Evolutionary conservation across 139 green algal genomes (phyloP).

Genomic region (Haematococcus sp.): DNA sequence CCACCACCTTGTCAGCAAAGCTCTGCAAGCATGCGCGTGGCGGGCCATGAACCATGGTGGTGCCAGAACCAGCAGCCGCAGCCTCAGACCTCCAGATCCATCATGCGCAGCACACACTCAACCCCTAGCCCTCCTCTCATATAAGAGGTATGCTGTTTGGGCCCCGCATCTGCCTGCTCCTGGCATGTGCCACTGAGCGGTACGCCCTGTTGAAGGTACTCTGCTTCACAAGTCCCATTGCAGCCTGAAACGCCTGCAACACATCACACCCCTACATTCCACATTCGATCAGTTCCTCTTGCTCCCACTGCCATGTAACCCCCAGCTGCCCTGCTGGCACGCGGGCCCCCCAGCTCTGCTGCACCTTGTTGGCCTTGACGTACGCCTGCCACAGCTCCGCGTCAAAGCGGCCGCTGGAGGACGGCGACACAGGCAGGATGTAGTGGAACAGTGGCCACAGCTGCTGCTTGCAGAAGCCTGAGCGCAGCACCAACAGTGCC

Average conservation of each 20-base stretch:
- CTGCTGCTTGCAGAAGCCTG: conserved; percentile 97
- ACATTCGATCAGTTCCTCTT: too few relatives aligned
- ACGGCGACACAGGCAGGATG: conserved; percentile 84
- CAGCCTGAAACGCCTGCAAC: too few relatives aligned
- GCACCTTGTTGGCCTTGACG: conserved; percentile 94
- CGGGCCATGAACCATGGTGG: not conserved
- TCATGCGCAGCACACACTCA: not conserved
- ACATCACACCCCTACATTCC: too few relatives aligned
- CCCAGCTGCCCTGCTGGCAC: too few relatives aligned
- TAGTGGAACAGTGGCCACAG: conserved; percentile 99
- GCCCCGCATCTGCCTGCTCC: too few relatives aligned
- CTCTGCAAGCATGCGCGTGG: conserved; percentile 25
- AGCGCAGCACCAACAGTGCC: not conserved
- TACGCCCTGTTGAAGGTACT: too few relatives aligned
- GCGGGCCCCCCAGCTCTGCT: not conserved
- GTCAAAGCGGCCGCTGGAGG: conserved; percentile 77
- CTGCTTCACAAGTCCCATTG: too few relatives aligned
- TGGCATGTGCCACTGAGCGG: too few relatives aligned
- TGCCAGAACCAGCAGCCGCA: too few relatives aligned
- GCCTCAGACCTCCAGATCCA: not conserved
- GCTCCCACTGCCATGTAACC: too few relatives aligned
- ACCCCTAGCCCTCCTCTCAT: not conserved
- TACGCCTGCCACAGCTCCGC: conserved; percentile 92
- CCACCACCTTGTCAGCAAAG: conserved; percentile 80
- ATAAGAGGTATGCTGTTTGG: too few relatives aligned